Evolutionary conservation across 257 asterid species (phyloP).

Genomic region (Nicotiana undulata): DNA sequence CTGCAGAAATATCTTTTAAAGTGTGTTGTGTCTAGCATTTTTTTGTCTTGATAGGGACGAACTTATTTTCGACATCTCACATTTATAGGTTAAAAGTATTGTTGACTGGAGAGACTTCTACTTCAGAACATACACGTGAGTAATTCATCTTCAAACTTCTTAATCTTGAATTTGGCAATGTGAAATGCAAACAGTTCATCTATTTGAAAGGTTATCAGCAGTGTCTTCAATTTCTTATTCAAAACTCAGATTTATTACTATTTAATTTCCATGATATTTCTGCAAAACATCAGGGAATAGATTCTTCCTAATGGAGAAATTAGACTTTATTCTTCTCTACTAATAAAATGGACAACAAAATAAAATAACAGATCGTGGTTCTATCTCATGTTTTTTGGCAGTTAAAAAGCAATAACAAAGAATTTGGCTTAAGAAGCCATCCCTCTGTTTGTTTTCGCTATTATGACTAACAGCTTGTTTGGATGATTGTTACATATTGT

Average conservation of each 20-base stretch:
- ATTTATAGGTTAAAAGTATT: slow-evolving; percentile 66
- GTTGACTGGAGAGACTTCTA: slow-evolving; percentile 95
- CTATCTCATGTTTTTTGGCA: background rate
- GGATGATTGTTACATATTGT: too few relatives aligned
- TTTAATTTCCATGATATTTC: background rate
- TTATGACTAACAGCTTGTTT: too few relatives aligned
- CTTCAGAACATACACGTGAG: slow-evolving; percentile 62
- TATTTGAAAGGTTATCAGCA: background rate
- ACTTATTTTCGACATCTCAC: background rate
- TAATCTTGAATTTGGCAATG: background rate
- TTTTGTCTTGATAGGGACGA: background rate
- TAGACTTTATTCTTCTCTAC: too few relatives aligned
- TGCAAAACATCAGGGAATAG: background rate
- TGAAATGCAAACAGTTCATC: background rate
- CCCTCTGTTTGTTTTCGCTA: background rate
- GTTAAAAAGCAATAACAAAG: background rate
- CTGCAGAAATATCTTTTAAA: background rate
- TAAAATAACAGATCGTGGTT: background rate
- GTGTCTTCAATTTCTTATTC: background rate
- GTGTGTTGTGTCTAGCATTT: background rate
- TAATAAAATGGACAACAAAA: background rate
- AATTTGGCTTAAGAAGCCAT: background rate
- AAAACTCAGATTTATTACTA: background rate
- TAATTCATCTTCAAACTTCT: slow-evolving; percentile 7
- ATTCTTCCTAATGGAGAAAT: background rate